phyloP scores from a whole-genome alignment of 2,329 filamentous ascomycete species.

The Fusarium marasasianum region DNA sequence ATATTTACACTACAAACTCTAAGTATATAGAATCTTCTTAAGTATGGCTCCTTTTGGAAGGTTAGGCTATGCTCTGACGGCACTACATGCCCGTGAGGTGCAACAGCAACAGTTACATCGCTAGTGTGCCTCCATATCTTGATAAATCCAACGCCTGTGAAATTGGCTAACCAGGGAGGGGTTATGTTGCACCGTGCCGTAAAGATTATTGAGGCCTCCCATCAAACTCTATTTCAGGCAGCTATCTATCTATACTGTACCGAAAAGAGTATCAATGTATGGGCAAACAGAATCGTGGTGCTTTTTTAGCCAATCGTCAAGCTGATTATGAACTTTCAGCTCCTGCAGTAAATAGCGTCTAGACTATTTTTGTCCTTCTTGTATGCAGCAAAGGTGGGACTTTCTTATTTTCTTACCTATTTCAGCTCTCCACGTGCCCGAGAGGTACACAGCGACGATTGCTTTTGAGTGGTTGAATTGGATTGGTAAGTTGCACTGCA shows the following conservation, averaged over 20 bases:
- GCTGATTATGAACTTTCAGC: not conserved
- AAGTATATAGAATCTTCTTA: not conserved
- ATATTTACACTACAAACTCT: not conserved
- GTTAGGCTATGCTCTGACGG: not conserved
- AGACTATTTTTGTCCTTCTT: not conserved
- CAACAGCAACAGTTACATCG: not conserved
- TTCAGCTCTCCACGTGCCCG: not conserved
- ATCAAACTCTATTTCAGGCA: not conserved
- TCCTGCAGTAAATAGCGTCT: not conserved
- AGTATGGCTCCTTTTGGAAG: not conserved
- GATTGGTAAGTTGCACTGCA: not conserved
- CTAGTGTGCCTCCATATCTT: not conserved
- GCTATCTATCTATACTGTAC: no score
- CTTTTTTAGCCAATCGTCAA: not conserved
- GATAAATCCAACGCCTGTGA: not conserved
- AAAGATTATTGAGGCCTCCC: not conserved
- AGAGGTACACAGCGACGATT: rapidly evolving
- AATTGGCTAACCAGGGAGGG: no score
- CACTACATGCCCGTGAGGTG: not conserved
- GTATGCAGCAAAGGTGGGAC: not conserved
- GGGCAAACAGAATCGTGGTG: not conserved
- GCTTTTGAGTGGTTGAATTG: not conserved
- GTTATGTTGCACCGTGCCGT: not conserved
- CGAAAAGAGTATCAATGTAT: not conserved
- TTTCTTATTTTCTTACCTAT: not conserved